Percentiles rank a stretch among this genome's conserved stretches.
phyloP scores from a whole-genome alignment of 208 protist species.

The Giardia muris region DNA sequence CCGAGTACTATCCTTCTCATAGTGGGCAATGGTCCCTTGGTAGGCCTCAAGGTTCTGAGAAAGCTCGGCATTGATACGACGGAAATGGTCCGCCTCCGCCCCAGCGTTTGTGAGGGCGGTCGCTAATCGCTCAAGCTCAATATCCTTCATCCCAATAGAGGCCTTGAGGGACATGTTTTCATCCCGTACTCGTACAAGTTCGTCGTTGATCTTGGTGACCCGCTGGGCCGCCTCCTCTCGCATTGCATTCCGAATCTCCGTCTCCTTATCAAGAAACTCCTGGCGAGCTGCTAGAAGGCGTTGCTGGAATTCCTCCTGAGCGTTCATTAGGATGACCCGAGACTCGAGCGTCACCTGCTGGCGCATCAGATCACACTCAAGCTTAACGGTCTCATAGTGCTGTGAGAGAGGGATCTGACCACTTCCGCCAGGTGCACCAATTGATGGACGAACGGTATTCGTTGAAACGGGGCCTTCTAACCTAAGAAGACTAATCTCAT shows the following conservation, averaged over 20 bases:
- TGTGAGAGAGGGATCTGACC: background rate
- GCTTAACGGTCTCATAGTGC: background rate
- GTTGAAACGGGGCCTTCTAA: too few species aligned
- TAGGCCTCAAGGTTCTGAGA: background rate
- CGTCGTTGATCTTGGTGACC: background rate
- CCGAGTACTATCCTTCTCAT: background rate
- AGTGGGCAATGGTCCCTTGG: background rate
- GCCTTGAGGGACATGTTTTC: background rate
- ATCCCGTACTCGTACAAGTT: background rate
- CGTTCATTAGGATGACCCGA: background rate
- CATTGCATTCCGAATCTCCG: background rate
- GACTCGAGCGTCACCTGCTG: background rate
- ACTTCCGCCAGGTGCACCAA: background rate
- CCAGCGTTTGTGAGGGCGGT: background rate
- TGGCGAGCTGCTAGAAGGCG: background rate
- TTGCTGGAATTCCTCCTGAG: background rate
- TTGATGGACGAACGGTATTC: background rate
- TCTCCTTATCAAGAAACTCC: background rate
- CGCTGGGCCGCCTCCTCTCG: background rate
- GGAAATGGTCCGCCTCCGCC: background rate
- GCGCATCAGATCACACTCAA: background rate
- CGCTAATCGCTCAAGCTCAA: background rate
- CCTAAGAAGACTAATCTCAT: too few species aligned
- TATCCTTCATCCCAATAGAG: background rate
- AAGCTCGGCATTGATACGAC: background rate